Conservation (phyloP, 345 rosid genomes). For the Eucalyptus tenuipes region DNA sequence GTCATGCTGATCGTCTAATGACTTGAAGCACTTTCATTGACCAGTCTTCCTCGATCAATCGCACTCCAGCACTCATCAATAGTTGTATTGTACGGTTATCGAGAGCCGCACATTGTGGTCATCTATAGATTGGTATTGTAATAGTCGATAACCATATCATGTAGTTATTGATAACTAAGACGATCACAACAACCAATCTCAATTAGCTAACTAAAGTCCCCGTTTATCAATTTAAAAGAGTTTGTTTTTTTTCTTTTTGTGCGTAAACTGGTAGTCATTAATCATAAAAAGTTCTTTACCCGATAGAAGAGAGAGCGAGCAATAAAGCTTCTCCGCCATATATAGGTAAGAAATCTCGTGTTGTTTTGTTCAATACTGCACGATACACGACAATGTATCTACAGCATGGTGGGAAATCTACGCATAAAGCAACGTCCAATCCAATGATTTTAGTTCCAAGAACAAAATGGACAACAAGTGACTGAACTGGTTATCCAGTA, state of each 20-base stretch:
- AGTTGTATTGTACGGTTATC: neutral
- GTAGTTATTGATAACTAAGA: neutral
- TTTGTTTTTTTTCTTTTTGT: neutral
- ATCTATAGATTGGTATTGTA: neutral
- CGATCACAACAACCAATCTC: neutral
- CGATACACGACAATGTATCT: neutral
- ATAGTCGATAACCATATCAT: neutral
- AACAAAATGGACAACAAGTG: neutral
- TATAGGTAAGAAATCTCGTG: neutral
- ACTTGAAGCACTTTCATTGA: neutral
- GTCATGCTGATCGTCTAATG: neutral
- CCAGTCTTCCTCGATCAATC: fast-evolving
- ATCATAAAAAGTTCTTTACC: neutral
- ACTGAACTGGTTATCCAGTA: neutral
- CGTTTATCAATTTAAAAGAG: neutral
- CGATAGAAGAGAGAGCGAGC: neutral
- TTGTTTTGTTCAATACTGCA: neutral
- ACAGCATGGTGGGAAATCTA: neutral
- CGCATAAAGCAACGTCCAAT: neutral
- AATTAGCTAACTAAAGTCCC: neutral
- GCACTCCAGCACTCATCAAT: fast-evolving
- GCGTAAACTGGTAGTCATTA: neutral
- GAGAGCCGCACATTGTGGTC: neutral
- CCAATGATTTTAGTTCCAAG: neutral
- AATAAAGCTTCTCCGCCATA: neutral